A percentile compares a stretch with the other conserved stretches of the same genome.
phyloP scores from a whole-genome alignment of 2,329 filamentous ascomycete genomes.

The Fusarium solani-melongenae region DNA sequence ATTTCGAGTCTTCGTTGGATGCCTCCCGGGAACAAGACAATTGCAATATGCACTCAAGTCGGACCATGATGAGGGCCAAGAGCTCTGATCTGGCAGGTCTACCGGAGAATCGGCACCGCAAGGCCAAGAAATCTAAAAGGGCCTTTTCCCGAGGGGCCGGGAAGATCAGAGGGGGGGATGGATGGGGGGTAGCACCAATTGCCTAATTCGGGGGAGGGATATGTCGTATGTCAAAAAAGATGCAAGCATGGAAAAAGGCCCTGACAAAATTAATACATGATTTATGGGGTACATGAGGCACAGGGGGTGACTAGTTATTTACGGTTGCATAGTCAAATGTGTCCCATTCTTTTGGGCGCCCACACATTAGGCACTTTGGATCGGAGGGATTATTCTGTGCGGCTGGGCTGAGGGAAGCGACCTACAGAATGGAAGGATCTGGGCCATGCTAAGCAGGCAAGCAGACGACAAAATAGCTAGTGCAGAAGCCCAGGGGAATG shows the following conservation, averaged over 20 bases:
- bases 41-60: not conserved
- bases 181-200: slow-evolving; percentile 7
- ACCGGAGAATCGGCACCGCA: slow-evolving; percentile 35
- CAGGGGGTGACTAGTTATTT: not conserved
- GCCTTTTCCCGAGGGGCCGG: not conserved
- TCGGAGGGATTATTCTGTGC: not conserved
- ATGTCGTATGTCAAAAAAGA: not conserved
- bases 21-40: not conserved
- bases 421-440: not conserved
- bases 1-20: not conserved
- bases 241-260: not conserved
- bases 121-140: slow-evolving; percentile 1
- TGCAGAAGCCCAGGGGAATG: slow-evolving; percentile 7
- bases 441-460: not conserved
- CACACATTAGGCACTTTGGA: not conserved
- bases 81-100: slow-evolving; percentile 32
- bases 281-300: not conserved
- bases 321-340: not conserved
- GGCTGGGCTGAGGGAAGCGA: not conserved
- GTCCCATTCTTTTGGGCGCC: not conserved
- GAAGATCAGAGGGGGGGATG: not conserved
- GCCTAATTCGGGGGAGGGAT: slow-evolving; percentile 19
- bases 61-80: slow-evolving; percentile 1
- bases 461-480: not conserved
- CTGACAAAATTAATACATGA: not conserved